Evolutionary conservation across 1,284 basidiomycete genomes (phyloP).

Genomic region (Caloboletus firmus): DNA sequence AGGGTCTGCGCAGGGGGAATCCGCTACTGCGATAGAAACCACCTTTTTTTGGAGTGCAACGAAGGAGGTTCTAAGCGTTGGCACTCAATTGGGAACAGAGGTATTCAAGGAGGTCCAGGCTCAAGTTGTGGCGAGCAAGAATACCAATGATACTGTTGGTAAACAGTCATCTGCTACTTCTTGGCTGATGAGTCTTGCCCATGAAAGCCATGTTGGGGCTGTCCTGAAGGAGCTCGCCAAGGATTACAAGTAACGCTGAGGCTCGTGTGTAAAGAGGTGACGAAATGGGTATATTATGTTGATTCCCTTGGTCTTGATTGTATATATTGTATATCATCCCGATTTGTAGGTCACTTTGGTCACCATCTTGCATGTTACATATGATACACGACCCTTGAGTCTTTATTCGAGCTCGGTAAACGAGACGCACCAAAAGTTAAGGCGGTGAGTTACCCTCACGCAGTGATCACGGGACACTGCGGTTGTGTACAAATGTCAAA

Average conservation of each 20-base stretch:
- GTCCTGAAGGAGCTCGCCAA: constrained; percentile 23
- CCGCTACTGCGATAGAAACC: constrained; percentile 1
- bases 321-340: background rate
- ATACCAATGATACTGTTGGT: constrained; percentile 8
- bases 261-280: background rate
- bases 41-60: constrained; percentile 18
- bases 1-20: constrained; percentile 9
- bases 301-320: background rate
- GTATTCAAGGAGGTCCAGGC: constrained; percentile 26
- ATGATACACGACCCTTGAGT: background rate
- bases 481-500: background rate
- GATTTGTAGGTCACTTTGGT: background rate
- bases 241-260: background rate
- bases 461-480: background rate
- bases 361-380: background rate
- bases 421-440: background rate
- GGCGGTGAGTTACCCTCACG: background rate
- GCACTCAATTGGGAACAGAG: constrained; percentile 20
- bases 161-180: constrained; percentile 24
- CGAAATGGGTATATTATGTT: too few relatives aligned
- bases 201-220: constrained; percentile 26
- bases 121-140: constrained; percentile 5
- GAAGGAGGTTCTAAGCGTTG: constrained; percentile 13
- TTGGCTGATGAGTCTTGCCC: constrained; percentile 26
- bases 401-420: background rate